phyloP scores from a whole-genome alignment of 2,329 filamentous ascomycete species.

The Xylaria arbuscula region DNA sequence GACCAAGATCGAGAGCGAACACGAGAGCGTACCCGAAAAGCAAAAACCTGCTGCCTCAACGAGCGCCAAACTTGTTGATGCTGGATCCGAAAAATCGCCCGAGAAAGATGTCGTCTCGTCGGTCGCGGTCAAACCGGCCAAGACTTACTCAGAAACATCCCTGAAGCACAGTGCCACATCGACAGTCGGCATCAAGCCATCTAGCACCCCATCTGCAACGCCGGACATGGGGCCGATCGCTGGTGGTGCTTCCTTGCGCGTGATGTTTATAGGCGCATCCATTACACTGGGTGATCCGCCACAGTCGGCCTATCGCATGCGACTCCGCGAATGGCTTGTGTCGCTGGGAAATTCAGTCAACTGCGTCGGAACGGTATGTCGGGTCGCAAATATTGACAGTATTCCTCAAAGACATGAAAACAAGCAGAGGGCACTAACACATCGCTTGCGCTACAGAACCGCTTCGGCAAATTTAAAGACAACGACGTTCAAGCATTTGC shows the following conservation, averaged over 20 bases:
- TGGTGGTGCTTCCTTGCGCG: constrained; percentile 38
- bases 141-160: background rate
- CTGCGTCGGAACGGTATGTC: constrained; percentile 40
- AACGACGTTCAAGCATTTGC: constrained; percentile 48
- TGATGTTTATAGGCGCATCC: constrained; percentile 43
- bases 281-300: constrained; percentile 38
- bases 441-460: constrained; percentile 26
- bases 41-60: background rate
- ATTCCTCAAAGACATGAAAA: background rate
- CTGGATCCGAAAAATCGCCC: constrained; percentile 14
- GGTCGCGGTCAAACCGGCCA: constrained; percentile 1
- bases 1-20: constrained; percentile 2
- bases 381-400: background rate
- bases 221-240: constrained; percentile 25
- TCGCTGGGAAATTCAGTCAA: constrained; percentile 41
- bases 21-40: background rate
- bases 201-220: constrained; percentile 18
- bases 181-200: constrained; percentile 4
- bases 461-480: constrained; percentile 46
- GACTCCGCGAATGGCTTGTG: constrained; percentile 40
- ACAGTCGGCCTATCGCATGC: constrained; percentile 39
- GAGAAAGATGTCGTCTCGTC: constrained; percentile 3
- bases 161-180: constrained; percentile 8
- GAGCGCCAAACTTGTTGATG: background rate
- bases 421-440: constrained; percentile 7